phyloP scores from a whole-genome alignment of 257 asterid species.

The Solanum medicagineum region DNA sequence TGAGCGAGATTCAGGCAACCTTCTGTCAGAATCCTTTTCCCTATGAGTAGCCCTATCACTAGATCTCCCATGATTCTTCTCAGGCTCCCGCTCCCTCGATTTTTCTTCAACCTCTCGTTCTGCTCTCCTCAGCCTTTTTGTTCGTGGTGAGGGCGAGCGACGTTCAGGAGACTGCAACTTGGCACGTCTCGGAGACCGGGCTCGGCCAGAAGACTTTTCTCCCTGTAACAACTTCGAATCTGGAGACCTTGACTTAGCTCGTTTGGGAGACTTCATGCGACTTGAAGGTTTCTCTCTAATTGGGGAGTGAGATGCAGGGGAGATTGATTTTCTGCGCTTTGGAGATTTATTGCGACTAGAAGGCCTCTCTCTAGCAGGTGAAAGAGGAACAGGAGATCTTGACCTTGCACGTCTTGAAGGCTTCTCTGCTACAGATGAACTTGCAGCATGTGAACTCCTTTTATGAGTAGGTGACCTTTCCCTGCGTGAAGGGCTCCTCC shows the following conservation, averaged over 20 bases:
- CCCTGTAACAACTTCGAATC: constrained; percentile 10
- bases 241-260: constrained; percentile 32
- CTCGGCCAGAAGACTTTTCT: constrained; percentile 3
- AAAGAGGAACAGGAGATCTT: constrained; percentile 31
- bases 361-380: constrained; percentile 39
- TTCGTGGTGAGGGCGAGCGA: constrained; percentile 57
- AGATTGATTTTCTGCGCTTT: constrained; percentile 25
- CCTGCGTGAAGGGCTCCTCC: constrained; percentile 41
- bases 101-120: constrained; percentile 33
- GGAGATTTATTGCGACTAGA: constrained; percentile 36
- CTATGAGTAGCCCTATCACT: constrained; percentile 29
- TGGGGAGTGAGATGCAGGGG: constrained; percentile 36
- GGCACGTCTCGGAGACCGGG: constrained; percentile 11
- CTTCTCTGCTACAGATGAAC: constrained; percentile 32
- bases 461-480: constrained; percentile 53
- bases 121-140: constrained; percentile 54
- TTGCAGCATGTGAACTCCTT: constrained; percentile 31
- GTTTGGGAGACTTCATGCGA: constrained; percentile 35
- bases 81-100: constrained; percentile 36
- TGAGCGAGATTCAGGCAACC: neutral
- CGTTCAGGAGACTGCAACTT: constrained; percentile 27
- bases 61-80: constrained; percentile 27
- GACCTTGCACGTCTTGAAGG: constrained; percentile 29
- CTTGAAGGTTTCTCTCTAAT: constrained; percentile 24
- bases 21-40: constrained; percentile 40